Base-by-base conservation (phyloP, 257 asterid species). In the Pogostemon cablin region DNA sequence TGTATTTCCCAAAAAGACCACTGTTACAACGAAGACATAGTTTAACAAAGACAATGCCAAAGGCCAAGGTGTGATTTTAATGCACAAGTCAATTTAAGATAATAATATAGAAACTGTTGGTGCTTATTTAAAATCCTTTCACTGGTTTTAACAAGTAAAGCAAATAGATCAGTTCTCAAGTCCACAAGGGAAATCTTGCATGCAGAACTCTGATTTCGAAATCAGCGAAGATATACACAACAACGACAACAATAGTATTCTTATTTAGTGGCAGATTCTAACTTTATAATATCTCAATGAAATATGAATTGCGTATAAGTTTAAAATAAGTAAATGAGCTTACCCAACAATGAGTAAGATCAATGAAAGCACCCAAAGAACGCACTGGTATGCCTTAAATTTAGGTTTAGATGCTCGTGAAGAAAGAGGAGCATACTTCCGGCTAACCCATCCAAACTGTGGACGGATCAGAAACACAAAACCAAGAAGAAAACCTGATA, bases 381-480 rank as follows among this genome's bases (percentile, higher is more conserved):
- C 73, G 54, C 72, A 81, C 68, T 89, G 98, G 79, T 89, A 91
- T 1, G 74, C 49, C 86, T 87, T 91, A 76, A 84, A 91, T 74
- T 87, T 91, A 2, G 82, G 81, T 38, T 67, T 75, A 37, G 75
- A 74, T 4, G 80, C 60, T 41, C 72, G 62, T 39, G 90, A 62
- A 54, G 84, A 67, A 78, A 68, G 69, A 17, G 79, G 65, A 44
- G 82, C 83, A 62, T 87, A 82, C 78, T 81, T 86, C 80, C 83
- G 95, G 68, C 74, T 84, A 62, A 85, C 85, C 98, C 98, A 91
- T 66, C 89, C 89, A 80, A 81, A 87, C 35, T 91, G 98, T 47
- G 98, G 96, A 41, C 96, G 96, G 32, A 89, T 85, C 79, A 91
- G 55, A 77, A 91, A 81, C 69, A 91, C 84, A 25, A 91, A 89